Evolutionary conservation across 1,284 basidiomycete species (phyloP).

Genomic region (Inonotus hispidus): DNA sequence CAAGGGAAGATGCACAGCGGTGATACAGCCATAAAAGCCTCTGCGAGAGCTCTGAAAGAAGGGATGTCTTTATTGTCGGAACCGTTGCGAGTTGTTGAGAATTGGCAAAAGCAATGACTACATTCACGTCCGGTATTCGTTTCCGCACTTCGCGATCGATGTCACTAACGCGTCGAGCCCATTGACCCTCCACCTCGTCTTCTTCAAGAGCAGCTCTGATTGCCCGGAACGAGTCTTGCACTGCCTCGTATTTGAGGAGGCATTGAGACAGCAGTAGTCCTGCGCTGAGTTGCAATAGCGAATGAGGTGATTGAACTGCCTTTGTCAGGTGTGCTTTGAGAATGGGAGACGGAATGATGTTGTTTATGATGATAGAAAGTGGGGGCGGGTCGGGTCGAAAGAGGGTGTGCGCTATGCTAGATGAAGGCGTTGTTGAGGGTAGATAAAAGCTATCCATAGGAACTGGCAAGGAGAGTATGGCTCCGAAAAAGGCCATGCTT

Average conservation of each 20-base stretch:
- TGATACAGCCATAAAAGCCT: slow-evolving; percentile 84
- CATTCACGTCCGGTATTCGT: slow-evolving; percentile 79
- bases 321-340: slow-evolving; percentile 72
- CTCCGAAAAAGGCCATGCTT: slow-evolving; percentile 77
- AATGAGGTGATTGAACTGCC: slow-evolving; percentile 64
- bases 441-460: slow-evolving; percentile 62
- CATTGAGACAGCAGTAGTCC: slow-evolving; percentile 71
- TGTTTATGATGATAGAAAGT: slow-evolving; percentile 62
- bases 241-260: slow-evolving; percentile 60
- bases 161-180: slow-evolving; percentile 58
- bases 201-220: slow-evolving; percentile 60
- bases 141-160: slow-evolving; percentile 71
- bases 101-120: slow-evolving; percentile 75
- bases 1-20: slow-evolving; percentile 63
- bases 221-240: slow-evolving; percentile 44
- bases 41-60: slow-evolving; percentile 76
- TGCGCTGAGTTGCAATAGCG: slow-evolving; percentile 79
- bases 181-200: slow-evolving; percentile 59
- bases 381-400: slow-evolving; percentile 72
- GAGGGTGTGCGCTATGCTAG: slow-evolving; percentile 30
- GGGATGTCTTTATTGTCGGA: slow-evolving; percentile 39
- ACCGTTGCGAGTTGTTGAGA: slow-evolving; percentile 28
- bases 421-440: slow-evolving; percentile 23
- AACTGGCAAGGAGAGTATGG: slow-evolving; percentile 70
- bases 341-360: slow-evolving; percentile 67